Percentiles rank a stretch among this genome's conserved stretches.
phyloP scores from a whole-genome alignment of 1,284 basidiomycete genomes.

The Termitomyces sp. region DNA sequence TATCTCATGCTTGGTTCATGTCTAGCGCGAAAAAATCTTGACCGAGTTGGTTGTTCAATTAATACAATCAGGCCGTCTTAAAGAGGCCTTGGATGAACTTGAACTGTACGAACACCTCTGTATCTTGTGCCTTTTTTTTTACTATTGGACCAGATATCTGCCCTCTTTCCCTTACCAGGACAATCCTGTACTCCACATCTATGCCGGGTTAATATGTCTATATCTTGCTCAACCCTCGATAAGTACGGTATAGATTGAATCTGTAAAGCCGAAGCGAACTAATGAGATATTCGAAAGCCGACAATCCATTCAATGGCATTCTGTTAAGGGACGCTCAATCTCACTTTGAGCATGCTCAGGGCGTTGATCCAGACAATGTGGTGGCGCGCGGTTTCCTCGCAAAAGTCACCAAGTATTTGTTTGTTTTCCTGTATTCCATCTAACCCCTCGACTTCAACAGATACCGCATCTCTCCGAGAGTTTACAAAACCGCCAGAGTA shows the following conservation, averaged over 20 bases:
- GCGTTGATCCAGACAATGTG: slow-evolving; percentile 54
- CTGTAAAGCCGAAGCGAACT: neutral
- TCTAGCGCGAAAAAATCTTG: slow-evolving; percentile 68
- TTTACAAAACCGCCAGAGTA: slow-evolving; percentile 1
- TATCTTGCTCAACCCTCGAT: slow-evolving; percentile 45
- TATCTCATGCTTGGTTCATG: slow-evolving; percentile 3
- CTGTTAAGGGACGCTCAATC: slow-evolving; percentile 55
- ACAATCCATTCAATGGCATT: slow-evolving; percentile 27
- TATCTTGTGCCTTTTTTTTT: neutral
- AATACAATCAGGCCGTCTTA: slow-evolving; percentile 51
- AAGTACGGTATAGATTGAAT: slow-evolving; percentile 6
- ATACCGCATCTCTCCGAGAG: slow-evolving; percentile 7
- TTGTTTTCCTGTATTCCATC: neutral
- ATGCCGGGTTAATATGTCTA: slow-evolving; percentile 73
- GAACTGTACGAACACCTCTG: slow-evolving; percentile 57
- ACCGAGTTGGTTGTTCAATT: slow-evolving; percentile 70
- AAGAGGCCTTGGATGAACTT: slow-evolving; percentile 76
- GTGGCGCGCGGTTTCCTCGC: slow-evolving; percentile 48
- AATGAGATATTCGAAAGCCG: slow-evolving; percentile 7
- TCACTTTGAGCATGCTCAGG: slow-evolving; percentile 58
- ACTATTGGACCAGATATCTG: slow-evolving; percentile 55
- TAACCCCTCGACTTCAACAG: neutral
- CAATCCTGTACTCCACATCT: slow-evolving; percentile 72
- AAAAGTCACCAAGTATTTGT: slow-evolving; percentile 36
- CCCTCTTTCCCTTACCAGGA: slow-evolving; percentile 83